These are phyloP conservation scores for Claviceps africana DNA, from an alignment of 2,329 filamentous ascomycete genomes.

Conservation along the genomic window DNA sequence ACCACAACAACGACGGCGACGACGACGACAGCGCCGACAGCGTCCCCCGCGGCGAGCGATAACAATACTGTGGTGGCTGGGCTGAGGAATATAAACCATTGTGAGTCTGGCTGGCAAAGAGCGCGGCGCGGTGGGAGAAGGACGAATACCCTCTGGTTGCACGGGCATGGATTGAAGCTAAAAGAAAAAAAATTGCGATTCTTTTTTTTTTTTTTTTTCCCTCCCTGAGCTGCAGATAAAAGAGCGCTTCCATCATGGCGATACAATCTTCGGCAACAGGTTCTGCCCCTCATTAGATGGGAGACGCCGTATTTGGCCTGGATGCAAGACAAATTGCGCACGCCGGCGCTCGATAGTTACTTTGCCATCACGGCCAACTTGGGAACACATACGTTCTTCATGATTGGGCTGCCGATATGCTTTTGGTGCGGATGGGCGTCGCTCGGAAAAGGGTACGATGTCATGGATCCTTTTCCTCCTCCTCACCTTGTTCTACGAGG, in stretches of 20 bases:
- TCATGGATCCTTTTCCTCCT: neutral
- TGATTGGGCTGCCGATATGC: slow-evolving; percentile 83
- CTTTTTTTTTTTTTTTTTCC: neutral
- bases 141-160: neutral
- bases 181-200: neutral
- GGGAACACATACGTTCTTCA: slow-evolving; percentile 97
- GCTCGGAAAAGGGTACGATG: slow-evolving; percentile 68
- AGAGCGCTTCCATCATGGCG: slow-evolving; percentile 76
- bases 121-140: neutral
- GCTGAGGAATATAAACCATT: slow-evolving; percentile 66
- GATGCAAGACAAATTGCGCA: slow-evolving; percentile 67
- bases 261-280: slow-evolving; percentile 64
- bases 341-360: slow-evolving; percentile 81
- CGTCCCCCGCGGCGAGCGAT: slow-evolving; percentile 8
- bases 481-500: neutral
- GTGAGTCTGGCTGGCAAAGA: slow-evolving; percentile 23
- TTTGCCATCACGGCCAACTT: slow-evolving; percentile 95
- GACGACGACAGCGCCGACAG: neutral
- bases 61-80: slow-evolving; percentile 49
- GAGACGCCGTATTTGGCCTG: slow-evolving; percentile 89
- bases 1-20: neutral
- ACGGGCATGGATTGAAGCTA: slow-evolving; percentile 2
- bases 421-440: slow-evolving; percentile 91
- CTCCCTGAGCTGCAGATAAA: slow-evolving; percentile 47
- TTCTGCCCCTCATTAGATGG: slow-evolving; percentile 80